Evolutionary conservation across 225 moss, liverwort and hornwort genomes (phyloP), one percentile per base, ranked within the genome.

Genomic region (Marchantia polymorpha): DNA sequence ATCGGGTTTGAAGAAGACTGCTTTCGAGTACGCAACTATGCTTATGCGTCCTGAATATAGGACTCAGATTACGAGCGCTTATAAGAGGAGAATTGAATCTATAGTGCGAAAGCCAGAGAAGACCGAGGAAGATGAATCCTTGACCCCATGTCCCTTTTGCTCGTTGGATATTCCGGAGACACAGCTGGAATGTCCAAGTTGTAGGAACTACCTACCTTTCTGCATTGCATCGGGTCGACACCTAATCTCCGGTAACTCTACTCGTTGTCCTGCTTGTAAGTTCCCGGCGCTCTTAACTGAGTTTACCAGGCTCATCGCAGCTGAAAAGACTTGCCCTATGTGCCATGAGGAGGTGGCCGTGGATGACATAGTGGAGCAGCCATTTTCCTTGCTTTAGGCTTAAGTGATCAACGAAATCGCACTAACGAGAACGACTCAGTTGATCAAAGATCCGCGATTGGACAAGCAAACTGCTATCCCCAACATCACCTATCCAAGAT

Each of bases 21-120:
- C 93, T 1, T 87, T 90, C 59, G 91, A 89, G 64, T 93, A 93
- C 85, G 97, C 97, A 56, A 84, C 89, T 0, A 90, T 89, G 84
- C 78, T 99, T 30, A 69, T 99, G 69, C 87, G 85, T 23, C 89
- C 89, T 25, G 89, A 94, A 46, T 84, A 53, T 39, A 89, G 90
- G 91, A 84, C 81, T 15, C 85, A 87, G 0, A 94, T 97, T 30
- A 87, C 91, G 15, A 83, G 52, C 4, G 82, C 86, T 29, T 91
- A 94, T 61, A 97, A 92, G 53, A 89, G 88, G 14, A 92, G 90
- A 83, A 83, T 97, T 73, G 84, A 91, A 78, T 91, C 91, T 3
- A 89, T 97, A 3, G 72, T 93, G 11, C 88, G 96, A 5, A 97
- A 93, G 55, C 94, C 87, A 58, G 93, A 92, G 81, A 81, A 77